Conservation (phyloP, 2,329 filamentous ascomycete genomes). For the Fusarium azukiicola region DNA sequence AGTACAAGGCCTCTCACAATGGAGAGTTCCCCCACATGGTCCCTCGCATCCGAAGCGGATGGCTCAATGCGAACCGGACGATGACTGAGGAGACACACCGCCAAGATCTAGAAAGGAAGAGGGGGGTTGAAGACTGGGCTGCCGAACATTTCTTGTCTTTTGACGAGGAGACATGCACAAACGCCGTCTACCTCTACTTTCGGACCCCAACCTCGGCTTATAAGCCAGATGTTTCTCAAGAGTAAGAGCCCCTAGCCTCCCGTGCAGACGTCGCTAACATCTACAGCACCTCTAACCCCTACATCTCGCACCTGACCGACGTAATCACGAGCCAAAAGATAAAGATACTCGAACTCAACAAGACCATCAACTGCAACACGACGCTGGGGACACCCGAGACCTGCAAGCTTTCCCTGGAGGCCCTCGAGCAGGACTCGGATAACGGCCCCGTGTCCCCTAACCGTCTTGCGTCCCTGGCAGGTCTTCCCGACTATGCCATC, state of each 20-base stretch:
- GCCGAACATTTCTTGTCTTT: background rate
- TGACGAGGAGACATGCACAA: conserved; percentile 23
- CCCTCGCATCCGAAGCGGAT: background rate
- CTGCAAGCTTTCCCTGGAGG: background rate
- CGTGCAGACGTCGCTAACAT: background rate
- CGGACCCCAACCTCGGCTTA: background rate
- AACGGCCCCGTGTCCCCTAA: background rate
- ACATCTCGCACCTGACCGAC: background rate
- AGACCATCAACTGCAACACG: conserved; percentile 28
- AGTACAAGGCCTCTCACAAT: conserved; percentile 18
- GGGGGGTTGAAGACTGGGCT: conserved; percentile 21
- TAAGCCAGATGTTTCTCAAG: conserved; percentile 36
- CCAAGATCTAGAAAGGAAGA: conserved; percentile 23
- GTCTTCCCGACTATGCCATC: conserved; percentile 35
- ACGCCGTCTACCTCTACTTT: conserved; percentile 34
- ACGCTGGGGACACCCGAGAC: conserved; percentile 26
- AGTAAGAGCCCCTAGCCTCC: background rate
- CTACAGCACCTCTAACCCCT: conserved; percentile 13
- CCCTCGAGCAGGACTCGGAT: background rate
- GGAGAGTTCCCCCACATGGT: conserved; percentile 34
- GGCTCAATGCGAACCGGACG: background rate
- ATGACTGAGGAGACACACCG: background rate
- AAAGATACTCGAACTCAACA: conserved; percentile 14
- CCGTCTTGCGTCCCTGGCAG: conserved; percentile 33
- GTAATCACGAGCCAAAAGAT: background rate